phyloP scores from a whole-genome alignment of 768 basidiomycete genomes.

The Pleurotus platypus region DNA sequence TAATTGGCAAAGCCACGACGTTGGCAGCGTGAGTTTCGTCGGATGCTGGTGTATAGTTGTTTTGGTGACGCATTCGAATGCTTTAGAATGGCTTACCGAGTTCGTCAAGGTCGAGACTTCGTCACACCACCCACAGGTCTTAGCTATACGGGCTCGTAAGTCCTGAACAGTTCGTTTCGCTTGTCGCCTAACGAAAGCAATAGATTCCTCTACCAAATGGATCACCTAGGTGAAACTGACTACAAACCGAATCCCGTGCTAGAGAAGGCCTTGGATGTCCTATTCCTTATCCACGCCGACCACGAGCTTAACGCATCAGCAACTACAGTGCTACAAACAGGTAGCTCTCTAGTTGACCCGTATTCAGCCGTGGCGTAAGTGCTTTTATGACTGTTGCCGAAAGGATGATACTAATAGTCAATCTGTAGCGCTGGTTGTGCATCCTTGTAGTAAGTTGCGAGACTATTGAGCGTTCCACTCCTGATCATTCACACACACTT shows the following conservation, averaged over 20 bases:
- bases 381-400: not conserved
- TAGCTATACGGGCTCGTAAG: conserved; percentile 81
- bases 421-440: conserved; percentile 73
- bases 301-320: conserved; percentile 88
- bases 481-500: not conserved
- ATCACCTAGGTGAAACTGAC: conserved; percentile 68
- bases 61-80: conserved; percentile 6
- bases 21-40: conserved; percentile 67
- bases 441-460: conserved; percentile 71
- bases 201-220: conserved; percentile 90
- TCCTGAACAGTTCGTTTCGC: conserved; percentile 10
- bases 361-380: conserved; percentile 80
- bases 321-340: conserved; percentile 86
- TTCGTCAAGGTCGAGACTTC: conserved; percentile 87
- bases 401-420: not conserved
- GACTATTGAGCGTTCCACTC: not conserved
- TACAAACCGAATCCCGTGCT: conserved; percentile 83
- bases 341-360: conserved; percentile 86
- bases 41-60: not conserved
- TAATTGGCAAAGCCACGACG: conserved; percentile 87
- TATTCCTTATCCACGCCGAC: conserved; percentile 88
- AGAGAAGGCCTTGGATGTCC: conserved; percentile 80
- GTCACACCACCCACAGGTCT: conserved; percentile 80
- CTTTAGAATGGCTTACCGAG: conserved; percentile 84
- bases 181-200: not conserved